phyloP scores from a whole-genome alignment of 2,329 filamentous ascomycete species.

The Hymenoscyphus albidus region DNA sequence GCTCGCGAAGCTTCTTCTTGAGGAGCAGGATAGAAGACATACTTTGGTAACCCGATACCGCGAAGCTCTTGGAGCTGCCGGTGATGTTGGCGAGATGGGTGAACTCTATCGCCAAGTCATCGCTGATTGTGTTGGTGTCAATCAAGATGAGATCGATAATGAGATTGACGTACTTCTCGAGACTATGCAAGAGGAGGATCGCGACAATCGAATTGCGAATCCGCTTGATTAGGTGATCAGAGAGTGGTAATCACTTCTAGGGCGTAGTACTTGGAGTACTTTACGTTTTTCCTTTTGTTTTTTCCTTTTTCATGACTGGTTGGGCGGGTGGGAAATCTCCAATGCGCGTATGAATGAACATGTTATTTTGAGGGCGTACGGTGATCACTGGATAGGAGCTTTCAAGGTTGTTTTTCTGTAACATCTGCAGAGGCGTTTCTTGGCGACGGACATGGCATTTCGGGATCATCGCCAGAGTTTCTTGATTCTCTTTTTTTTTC shows the following conservation, averaged over 20 bases:
- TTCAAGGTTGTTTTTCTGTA: background rate
- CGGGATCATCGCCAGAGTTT: no score
- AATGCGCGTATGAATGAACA: background rate
- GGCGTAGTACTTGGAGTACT: background rate
- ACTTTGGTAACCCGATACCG: conserved; percentile 65
- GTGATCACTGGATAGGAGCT: background rate
- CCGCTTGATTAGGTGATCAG: background rate
- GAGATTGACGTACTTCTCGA: conserved; percentile 13
- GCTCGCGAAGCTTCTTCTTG: conserved; percentile 54
- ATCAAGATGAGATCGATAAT: conserved; percentile 65
- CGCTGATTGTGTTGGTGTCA: conserved; percentile 62
- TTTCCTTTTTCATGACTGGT: background rate
- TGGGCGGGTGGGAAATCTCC: background rate
- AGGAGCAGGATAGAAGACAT: conserved; percentile 49
- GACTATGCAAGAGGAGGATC: conserved; percentile 13
- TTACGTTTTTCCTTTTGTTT: background rate
- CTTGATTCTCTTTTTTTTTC: no score
- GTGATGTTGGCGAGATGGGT: conserved; percentile 64
- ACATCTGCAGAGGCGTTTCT: no score
- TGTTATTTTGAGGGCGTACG: background rate
- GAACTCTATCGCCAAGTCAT: conserved; percentile 62
- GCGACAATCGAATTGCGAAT: background rate
- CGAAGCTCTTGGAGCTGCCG: conserved; percentile 62
- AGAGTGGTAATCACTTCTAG: background rate
- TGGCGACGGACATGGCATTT: no score